A percentile compares a stretch with the other conserved stretches of the same genome.
phyloP scores from a whole-genome alignment of 352 stramenopile species.

The Pilasporangium apinafurcum region DNA sequence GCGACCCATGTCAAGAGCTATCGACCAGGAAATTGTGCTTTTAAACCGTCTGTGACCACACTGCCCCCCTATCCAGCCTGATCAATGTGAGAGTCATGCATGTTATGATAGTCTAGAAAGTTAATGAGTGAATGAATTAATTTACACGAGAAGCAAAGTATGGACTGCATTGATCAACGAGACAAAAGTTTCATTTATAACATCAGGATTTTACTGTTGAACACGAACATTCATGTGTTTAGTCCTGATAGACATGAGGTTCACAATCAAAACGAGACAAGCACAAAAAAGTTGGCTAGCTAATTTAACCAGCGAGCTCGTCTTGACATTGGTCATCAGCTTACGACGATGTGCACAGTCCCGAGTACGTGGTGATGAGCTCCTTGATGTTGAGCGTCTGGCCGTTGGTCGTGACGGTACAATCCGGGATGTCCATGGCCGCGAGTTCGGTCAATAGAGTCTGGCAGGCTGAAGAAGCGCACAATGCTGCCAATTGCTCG shows the following conservation, averaged over 20 bases:
- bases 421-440: slow-evolving; percentile 20
- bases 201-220: no score
- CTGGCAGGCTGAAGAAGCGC: slow-evolving; percentile 8
- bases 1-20: slow-evolving; percentile 21
- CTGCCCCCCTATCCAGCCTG: slow-evolving; percentile 6
- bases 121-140: not conserved
- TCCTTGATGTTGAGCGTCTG: slow-evolving; percentile 26
- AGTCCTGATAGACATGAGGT: no score
- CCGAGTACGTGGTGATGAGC: slow-evolving; percentile 13
- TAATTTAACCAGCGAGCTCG: not conserved
- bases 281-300: no score
- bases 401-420: slow-evolving; percentile 18
- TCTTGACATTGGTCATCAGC: no score
- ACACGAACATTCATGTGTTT: no score
- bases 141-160: not conserved
- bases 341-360: slow-evolving; percentile 12
- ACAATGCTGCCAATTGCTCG: not conserved
- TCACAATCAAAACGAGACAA: no score
- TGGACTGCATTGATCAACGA: no score
- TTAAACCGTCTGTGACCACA: slow-evolving; percentile 22
- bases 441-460: slow-evolving; percentile 15
- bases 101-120: not conserved
- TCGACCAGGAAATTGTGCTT: slow-evolving; percentile 69
- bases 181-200: no score
- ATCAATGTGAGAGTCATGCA: not conserved